Base-by-base conservation (phyloP, 2,329 filamentous ascomycete genomes). In the Colletotrichum horii region DNA sequence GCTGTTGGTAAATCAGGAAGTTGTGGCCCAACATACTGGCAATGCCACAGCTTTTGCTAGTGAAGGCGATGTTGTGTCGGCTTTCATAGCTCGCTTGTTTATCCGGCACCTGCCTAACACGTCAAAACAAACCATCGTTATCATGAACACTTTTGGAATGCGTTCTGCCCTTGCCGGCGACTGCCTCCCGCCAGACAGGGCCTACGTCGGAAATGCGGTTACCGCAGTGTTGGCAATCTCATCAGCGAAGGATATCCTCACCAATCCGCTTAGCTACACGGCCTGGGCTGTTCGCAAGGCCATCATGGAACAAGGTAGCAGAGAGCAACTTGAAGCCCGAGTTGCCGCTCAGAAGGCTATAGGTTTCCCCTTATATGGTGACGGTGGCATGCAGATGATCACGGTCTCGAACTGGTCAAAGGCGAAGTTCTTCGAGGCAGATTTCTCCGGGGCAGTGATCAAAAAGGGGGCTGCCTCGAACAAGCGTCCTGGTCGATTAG, bases 331-430 rank as follows among this genome's bases (percentile, higher is more conserved):
- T 2, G 75, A 80, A 36, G 82, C 78, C 52, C 78, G 77, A 19
- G 9, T 26, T 19, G 38, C 58, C 2, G 67, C 67, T 11, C 28
- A 32, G 28, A 61, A 61, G 28, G 30, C 58, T 6, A 22, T 14
- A 1, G 32, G 32, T 4, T 4, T 78, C 0, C 32, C 82, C 2
- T 9, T 82, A 1, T 83, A 81, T 38, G 83, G 85, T 5, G 80
- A 82, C 11, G 38, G 82, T 0, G 76, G 79, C 24, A 79, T 80
- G 43, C 30, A 82, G 7, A 78, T 87, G 7, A 52, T 87, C 15
- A 68, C 76, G 1, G 80, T 83, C 32, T 83, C 81, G 8, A 88
- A 88, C 74, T 86, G 84, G 83, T 79, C 81, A 6, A 82, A 82
- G 65, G 83, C 79, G 2, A 77, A 81, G 32, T 77, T 87, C n/a